Evolutionary conservation across 176 grass and related monocot genomes (phyloP).

Genomic region (Triticum turgidum): DNA sequence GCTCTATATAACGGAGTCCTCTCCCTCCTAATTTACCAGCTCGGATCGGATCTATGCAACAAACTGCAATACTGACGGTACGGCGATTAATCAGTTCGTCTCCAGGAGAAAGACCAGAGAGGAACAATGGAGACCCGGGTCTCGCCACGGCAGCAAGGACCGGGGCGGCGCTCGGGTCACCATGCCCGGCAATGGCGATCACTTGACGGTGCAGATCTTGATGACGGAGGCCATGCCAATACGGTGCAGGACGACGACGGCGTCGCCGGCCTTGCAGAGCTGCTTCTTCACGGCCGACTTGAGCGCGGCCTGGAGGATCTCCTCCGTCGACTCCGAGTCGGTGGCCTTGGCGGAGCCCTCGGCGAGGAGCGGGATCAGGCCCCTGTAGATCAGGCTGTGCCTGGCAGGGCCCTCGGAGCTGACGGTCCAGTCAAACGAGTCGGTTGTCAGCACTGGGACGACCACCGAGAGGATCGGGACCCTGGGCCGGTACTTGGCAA

Average conservation of each 20-base stretch:
- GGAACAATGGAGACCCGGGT: neutral
- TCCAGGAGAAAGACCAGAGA: neutral
- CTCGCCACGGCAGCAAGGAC: neutral
- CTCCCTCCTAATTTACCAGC: constrained; percentile 38
- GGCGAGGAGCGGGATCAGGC: constrained; percentile 64
- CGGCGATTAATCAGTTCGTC: constrained; percentile 17
- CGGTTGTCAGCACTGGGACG: constrained; percentile 66
- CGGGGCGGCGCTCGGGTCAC: neutral
- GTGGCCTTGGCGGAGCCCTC: constrained; percentile 94
- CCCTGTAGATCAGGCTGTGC: constrained; percentile 79
- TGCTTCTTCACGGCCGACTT: constrained; percentile 59
- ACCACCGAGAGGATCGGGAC: constrained; percentile 90
- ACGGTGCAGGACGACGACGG: constrained; percentile 73
- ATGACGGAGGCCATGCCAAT: constrained; percentile 86
- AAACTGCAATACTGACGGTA: constrained; percentile 15
- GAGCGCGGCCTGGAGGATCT: constrained; percentile 67
- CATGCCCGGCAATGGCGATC: neutral
- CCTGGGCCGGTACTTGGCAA: constrained; percentile 77
- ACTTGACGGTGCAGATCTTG: constrained; percentile 95
- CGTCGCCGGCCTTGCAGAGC: constrained; percentile 73
- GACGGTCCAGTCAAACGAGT: constrained; percentile 81
- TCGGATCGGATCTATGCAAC: constrained; percentile 33
- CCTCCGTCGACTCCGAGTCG: constrained; percentile 83
- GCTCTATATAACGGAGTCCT: constrained; percentile 41
- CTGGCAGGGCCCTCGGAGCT: constrained; percentile 74